Evolutionary conservation across 176 grass and related monocot species (phyloP).

Genomic region (Pontederia crassipes): DNA sequence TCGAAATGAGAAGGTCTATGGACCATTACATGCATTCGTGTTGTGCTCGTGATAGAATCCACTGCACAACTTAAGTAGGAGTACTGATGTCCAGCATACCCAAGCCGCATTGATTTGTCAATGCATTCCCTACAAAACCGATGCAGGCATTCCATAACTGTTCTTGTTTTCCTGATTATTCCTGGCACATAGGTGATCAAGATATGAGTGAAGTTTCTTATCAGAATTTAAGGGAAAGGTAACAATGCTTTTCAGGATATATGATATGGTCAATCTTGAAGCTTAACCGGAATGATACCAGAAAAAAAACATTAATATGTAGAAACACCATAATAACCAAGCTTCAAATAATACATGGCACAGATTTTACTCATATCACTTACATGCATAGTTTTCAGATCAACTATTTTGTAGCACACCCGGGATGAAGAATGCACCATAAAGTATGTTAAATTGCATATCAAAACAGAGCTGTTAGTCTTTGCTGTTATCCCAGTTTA

Average conservation of each 20-base stretch:
- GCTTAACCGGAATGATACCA: no score
- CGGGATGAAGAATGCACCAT: no score
- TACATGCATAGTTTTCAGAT: no score
- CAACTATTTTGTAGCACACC: no score
- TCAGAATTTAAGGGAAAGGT: background rate
- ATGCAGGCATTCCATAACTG: slow-evolving; percentile 82
- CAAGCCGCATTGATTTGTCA: slow-evolving; percentile 86
- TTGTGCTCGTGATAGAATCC: no score
- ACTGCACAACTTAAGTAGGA: background rate
- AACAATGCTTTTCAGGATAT: background rate
- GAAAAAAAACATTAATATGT: background rate
- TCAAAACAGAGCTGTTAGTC: no score
- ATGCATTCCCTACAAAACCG: slow-evolving; percentile 83
- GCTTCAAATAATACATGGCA: no score
- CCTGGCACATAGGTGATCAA: slow-evolving; percentile 31
- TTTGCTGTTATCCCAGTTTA: no score
- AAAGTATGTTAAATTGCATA: no score
- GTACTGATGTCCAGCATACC: slow-evolving; percentile 25
- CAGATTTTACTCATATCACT: no score
- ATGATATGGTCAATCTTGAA: background rate
- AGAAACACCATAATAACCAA: no score
- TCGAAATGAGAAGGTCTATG: background rate
- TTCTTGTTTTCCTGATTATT: slow-evolving; percentile 79
- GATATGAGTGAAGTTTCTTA: slow-evolving; percentile 8
- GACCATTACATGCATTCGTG: background rate